phyloP scores from a whole-genome alignment of 2,329 filamentous ascomycete genomes.

The Cadophora gregata region DNA sequence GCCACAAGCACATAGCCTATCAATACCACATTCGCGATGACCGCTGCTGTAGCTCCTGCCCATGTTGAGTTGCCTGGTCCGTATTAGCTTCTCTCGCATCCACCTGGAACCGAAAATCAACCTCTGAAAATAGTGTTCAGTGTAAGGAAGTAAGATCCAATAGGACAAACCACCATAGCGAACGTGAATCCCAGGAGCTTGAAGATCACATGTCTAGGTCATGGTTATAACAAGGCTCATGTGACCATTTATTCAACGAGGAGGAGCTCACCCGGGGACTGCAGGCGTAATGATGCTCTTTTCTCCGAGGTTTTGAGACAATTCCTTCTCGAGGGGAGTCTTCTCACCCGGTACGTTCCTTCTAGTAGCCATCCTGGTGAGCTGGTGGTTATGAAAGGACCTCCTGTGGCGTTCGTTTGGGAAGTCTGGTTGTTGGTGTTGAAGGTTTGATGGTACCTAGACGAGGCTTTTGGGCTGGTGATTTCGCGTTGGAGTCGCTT shows the following conservation, averaged over 20 bases:
- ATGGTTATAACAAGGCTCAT: constrained; percentile 23
- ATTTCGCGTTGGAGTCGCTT: constrained; percentile 18
- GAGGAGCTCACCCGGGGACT: constrained; percentile 72
- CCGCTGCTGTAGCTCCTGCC: constrained; percentile 82
- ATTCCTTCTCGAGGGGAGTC: constrained; percentile 65
- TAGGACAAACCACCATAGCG: constrained; percentile 87
- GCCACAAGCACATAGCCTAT: constrained; percentile 91
- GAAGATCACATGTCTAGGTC: constrained; percentile 76
- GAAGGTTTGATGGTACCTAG: constrained; percentile 14
- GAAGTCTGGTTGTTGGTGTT: constrained; percentile 4
- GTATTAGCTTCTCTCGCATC: constrained; percentile 12
- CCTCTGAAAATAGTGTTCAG: constrained; percentile 80
- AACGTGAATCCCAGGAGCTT: constrained; percentile 91
- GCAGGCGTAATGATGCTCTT: constrained; percentile 81
- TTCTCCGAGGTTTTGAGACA: constrained; percentile 48
- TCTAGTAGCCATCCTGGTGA: constrained; percentile 68
- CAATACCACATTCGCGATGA: constrained; percentile 90
- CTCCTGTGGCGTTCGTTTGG: constrained; percentile 2
- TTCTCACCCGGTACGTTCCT: constrained; percentile 71
- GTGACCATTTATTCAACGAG: constrained; percentile 26
- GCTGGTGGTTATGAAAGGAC: constrained; percentile 20
- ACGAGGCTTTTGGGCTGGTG: constrained; percentile 19
- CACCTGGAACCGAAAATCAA: constrained; percentile 46
- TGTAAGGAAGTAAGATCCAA: constrained; percentile 86
- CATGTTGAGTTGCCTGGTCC: constrained; percentile 81